phyloP scores from a whole-genome alignment of 192 early-diverging fungal genomes.

The Umbelopsis ramanniana region DNA sequence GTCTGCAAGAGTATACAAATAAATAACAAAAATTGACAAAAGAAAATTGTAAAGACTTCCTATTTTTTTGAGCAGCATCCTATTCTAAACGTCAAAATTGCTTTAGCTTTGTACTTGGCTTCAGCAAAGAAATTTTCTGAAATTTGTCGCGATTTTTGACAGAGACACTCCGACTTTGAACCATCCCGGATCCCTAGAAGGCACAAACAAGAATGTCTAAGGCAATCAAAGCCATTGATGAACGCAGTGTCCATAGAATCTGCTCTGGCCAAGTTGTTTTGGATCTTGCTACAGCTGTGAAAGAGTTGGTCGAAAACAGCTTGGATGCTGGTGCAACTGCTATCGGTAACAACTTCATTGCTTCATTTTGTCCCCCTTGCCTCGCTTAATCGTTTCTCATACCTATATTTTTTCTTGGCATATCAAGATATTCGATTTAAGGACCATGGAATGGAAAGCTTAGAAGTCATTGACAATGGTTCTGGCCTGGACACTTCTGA shows the following conservation, averaged over 20 bases:
- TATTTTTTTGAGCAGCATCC: too few relatives aligned
- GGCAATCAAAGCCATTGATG: conserved; percentile 55
- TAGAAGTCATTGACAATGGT: conserved; percentile 91
- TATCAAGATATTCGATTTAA: conserved; percentile 75
- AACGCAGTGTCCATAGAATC: conserved; percentile 71
- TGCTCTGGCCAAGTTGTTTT: conserved; percentile 91
- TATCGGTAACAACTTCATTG: conserved; percentile 51
- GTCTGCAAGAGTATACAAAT: too few relatives aligned
- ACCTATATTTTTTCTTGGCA: not conserved
- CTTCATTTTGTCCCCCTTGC: not conserved
- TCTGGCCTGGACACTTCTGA: conserved; percentile 70
- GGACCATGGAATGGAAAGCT: conserved; percentile 68
- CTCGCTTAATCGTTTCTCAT: not conserved
- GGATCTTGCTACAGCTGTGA: conserved; percentile 82
- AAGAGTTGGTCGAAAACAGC: conserved; percentile 96
- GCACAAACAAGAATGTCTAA: conserved; percentile 15
- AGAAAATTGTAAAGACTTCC: too few relatives aligned
- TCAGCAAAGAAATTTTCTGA: too few relatives aligned
- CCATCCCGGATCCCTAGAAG: not conserved
- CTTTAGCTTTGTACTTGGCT: too few relatives aligned
- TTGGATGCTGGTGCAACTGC: conserved; percentile 84
- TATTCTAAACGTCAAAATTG: too few relatives aligned
- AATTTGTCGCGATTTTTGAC: not conserved
- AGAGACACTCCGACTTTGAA: not conserved
- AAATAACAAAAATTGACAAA: too few relatives aligned